Base-by-base conservation (phyloP, 306 rosid species). In the Vicia faba region DNA sequence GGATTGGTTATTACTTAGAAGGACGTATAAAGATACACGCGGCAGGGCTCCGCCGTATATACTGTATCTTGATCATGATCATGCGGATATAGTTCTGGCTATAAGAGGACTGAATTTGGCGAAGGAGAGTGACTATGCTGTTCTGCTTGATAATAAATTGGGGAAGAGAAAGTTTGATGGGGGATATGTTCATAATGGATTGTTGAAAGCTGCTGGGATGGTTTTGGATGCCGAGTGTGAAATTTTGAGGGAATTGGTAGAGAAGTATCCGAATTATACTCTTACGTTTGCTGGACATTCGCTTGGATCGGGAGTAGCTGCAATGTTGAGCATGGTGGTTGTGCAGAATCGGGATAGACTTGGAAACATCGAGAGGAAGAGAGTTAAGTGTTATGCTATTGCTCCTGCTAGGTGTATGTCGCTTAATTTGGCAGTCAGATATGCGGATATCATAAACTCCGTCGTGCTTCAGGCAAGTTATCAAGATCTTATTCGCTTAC, bases 371-470 rank as follows among this genome's bases (percentile, higher is more conserved):
- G 93, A 84, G 45, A 80, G 96, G 69, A 87, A 73, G 80, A 86
- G 89, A 59, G 82, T 92, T 65, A 85, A 96, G 81, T 84, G 98
- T 80, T 92, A 69, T 73, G 98, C 98, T 23, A 87, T 92, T 40
- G 98, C 98, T 49, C 96, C 98, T 56, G 93, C 98, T 13, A 86
- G 98, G 84, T 92, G 98, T 73, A 81, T 92, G 89, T 92, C 98
- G 13, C 77, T 92, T 23, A 92, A 92, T 65, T 73, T 92, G 60
- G 98, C 98, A 3, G 98, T 92, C 74, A 80, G 98, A 85, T 92
- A 92, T 79, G 95, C 96, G 15, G 98, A 92, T 53, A 83, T 92
- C 70, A 89, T 92, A 69, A 86, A 92, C 80, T 89, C 96, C 35
- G 86, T 92, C 53, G 92, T 92, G 69, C 95, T 92, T 80, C 98